phyloP scores from a whole-genome alignment of 2,329 filamentous ascomycete species.

The Hyphodiscus sp. region DNA sequence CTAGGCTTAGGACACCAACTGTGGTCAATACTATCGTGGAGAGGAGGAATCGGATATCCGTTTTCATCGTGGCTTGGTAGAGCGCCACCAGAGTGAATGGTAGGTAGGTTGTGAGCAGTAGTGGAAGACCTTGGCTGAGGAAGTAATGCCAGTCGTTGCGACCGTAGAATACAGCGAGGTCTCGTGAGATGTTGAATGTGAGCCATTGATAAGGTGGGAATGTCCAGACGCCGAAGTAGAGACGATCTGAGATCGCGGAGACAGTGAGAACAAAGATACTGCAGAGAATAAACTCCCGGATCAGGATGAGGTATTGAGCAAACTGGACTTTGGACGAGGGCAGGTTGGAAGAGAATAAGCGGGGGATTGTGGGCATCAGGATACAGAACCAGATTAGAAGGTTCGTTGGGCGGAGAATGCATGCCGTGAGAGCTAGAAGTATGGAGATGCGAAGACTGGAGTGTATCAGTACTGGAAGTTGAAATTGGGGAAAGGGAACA shows the following conservation, averaged over 20 bases:
- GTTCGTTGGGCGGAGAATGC: slow-evolving; percentile 85
- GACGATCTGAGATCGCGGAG: slow-evolving; percentile 63
- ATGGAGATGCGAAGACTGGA: slow-evolving; percentile 58
- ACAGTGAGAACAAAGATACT: slow-evolving; percentile 54
- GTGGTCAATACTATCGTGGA: slow-evolving; percentile 51
- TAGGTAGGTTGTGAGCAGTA: slow-evolving; percentile 76
- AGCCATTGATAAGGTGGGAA: slow-evolving; percentile 85
- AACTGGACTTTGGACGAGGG: slow-evolving; percentile 10
- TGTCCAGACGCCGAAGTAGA: slow-evolving; percentile 80
- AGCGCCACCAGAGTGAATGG: slow-evolving; percentile 68
- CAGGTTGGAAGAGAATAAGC: slow-evolving; percentile 36
- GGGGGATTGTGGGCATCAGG: slow-evolving; percentile 44
- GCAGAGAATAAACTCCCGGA: slow-evolving; percentile 60
- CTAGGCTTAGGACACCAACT: slow-evolving; percentile 60
- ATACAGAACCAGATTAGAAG: slow-evolving; percentile 75
- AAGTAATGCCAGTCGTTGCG: slow-evolving; percentile 91
- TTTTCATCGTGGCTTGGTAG: slow-evolving; percentile 34
- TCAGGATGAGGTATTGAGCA: slow-evolving; percentile 42
- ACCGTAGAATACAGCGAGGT: slow-evolving; percentile 88
- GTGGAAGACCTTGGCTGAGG: slow-evolving; percentile 78
- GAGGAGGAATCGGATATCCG: slow-evolving; percentile 36
- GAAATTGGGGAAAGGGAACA: slow-evolving; percentile 1
- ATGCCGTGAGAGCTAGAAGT: slow-evolving; percentile 71
- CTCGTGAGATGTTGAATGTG: slow-evolving; percentile 83
- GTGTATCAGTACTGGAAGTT: slow-evolving; percentile 1